phyloP scores from a whole-genome alignment of 768 basidiomycete species.

The Boletus sp. region DNA sequence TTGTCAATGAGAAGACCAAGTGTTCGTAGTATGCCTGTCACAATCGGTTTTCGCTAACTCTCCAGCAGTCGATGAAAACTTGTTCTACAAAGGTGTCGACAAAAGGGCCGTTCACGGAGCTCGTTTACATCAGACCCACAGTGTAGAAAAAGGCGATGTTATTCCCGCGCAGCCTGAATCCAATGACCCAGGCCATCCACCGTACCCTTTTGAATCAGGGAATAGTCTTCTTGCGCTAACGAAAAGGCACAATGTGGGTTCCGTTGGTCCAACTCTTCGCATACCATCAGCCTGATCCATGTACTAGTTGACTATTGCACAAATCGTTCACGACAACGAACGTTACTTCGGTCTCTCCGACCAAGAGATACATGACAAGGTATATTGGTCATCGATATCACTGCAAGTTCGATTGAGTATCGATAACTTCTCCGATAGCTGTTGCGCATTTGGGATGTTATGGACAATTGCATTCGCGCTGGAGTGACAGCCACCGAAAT shows the following conservation, averaged over 20 bases:
- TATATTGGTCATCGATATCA: conserved; percentile 22
- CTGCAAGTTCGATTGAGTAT: neutral
- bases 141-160: conserved; percentile 30
- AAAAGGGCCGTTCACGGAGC: conserved; percentile 79
- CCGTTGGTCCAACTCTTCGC: neutral
- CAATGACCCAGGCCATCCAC: conserved; percentile 55
- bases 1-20: conserved; percentile 93
- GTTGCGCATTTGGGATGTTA: conserved; percentile 83
- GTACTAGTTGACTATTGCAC: conserved; percentile 83
- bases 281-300: conserved; percentile 7
- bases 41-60: conserved; percentile 1
- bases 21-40: conserved; percentile 38
- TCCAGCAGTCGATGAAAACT: conserved; percentile 77
- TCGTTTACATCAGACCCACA: conserved; percentile 66
- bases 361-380: conserved; percentile 73
- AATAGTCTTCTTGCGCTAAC: conserved; percentile 74
- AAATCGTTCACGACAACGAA: conserved; percentile 93
- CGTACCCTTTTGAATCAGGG: conserved; percentile 81
- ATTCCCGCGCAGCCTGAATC: conserved; percentile 9
- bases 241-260: conserved; percentile 75
- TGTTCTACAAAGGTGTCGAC: conserved; percentile 92
- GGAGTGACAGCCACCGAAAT: conserved; percentile 80
- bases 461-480: conserved; percentile 87
- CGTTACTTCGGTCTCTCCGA: conserved; percentile 74
- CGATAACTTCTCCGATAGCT: conserved; percentile 34